Percentiles rank a stretch among this genome's conserved stretches.
phyloP scores from a whole-genome alignment of 2,329 filamentous ascomycete species.

The Aspergillus fischeri region DNA sequence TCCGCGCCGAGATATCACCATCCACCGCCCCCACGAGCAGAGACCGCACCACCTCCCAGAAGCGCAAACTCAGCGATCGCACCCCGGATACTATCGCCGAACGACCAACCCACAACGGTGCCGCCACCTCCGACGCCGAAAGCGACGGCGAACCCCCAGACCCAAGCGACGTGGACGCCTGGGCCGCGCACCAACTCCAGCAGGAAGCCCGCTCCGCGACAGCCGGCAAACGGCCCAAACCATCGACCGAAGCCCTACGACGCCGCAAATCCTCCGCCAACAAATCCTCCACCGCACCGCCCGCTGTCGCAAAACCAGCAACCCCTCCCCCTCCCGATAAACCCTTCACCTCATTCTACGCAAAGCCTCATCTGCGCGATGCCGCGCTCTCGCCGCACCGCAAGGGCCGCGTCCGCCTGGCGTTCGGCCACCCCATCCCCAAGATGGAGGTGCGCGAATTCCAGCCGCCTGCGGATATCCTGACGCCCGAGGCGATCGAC shows the following conservation, averaged over 20 bases:
- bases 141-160: slow-evolving; percentile 56
- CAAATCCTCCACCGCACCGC: slow-evolving; percentile 1
- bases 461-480: slow-evolving; percentile 61
- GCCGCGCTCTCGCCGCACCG: slow-evolving; percentile 70
- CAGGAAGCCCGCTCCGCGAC: slow-evolving; percentile 63
- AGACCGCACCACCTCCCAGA: slow-evolving; percentile 34
- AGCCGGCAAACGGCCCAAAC: slow-evolving; percentile 35
- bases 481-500: slow-evolving; percentile 41
- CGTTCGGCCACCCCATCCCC: slow-evolving; percentile 78
- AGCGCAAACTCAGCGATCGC: slow-evolving; percentile 28
- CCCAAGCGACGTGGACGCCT: slow-evolving; percentile 66
- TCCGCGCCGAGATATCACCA: slow-evolving; percentile 6
- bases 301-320: slow-evolving; percentile 4
- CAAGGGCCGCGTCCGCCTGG: slow-evolving; percentile 65
- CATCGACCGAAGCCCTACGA: slow-evolving; percentile 6
- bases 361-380: slow-evolving; percentile 73
- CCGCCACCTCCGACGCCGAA: slow-evolving; percentile 15
- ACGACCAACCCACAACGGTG: slow-evolving; percentile 6
- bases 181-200: slow-evolving; percentile 69
- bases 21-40: slow-evolving; percentile 34
- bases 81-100: neutral
- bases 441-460: slow-evolving; percentile 70
- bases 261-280: slow-evolving; percentile 6
- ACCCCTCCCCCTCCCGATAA: slow-evolving; percentile 27
- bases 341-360: slow-evolving; percentile 83